Evolutionary conservation across 441 rosid genomes (phyloP).

Genomic region (Macaranga tanarius): DNA sequence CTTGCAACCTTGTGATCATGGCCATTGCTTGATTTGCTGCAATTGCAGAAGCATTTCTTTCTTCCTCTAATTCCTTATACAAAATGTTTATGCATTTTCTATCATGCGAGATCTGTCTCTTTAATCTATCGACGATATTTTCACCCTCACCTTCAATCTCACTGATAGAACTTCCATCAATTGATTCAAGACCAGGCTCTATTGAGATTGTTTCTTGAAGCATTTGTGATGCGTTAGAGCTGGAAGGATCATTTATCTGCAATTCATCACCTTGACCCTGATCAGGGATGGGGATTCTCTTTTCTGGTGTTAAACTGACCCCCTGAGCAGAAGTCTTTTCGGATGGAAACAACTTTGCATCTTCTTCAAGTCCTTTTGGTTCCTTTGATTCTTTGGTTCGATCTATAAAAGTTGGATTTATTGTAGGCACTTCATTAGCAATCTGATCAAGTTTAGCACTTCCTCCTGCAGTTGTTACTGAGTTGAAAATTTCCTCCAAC

Average conservation of each 20-base stretch:
- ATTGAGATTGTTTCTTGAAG: conserved; percentile 14
- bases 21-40: conserved; percentile 95
- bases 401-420: conserved; percentile 21
- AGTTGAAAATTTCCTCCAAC: conserved; percentile 35
- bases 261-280: conserved; percentile 27
- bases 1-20: conserved; percentile 92
- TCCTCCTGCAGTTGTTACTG: conserved; percentile 20
- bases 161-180: conserved; percentile 37
- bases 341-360: conserved; percentile 18
- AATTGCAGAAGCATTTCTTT: conserved; percentile 77
- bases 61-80: conserved; percentile 87
- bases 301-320: conserved; percentile 16
- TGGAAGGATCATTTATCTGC: conserved; percentile 29
- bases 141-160: conserved; percentile 62
- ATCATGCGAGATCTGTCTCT: conserved; percentile 65
- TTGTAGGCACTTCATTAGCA: conserved; percentile 23
- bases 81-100: conserved; percentile 45
- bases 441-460: conserved; percentile 17
- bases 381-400: conserved; percentile 24
- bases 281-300: not conserved
- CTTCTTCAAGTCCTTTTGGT: conserved; percentile 28
- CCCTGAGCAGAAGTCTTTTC: conserved; percentile 27
- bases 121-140: conserved; percentile 52
- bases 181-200: conserved; percentile 40
- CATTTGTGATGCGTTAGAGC: conserved; percentile 25